phyloP scores from a whole-genome alignment of 2,329 filamentous ascomycete species.

The Pseudogymnoascus sp. region DNA sequence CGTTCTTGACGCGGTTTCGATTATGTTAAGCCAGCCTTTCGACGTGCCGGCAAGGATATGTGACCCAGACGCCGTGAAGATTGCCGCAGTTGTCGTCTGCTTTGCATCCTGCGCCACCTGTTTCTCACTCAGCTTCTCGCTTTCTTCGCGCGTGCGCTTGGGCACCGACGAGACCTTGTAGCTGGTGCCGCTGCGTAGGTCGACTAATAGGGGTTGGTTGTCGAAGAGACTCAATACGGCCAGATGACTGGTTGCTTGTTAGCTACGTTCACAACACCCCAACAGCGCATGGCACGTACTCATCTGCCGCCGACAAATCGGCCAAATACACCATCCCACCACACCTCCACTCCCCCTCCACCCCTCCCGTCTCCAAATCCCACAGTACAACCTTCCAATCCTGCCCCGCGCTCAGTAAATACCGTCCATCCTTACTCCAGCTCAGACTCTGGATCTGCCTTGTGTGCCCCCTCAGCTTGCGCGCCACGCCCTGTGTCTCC shows the following conservation, averaged over 20 bases:
- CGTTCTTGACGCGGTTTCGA: slow-evolving; percentile 69
- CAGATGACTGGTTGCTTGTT: slow-evolving; percentile 48
- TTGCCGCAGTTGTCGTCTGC: slow-evolving; percentile 85
- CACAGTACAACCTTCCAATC: slow-evolving; percentile 96
- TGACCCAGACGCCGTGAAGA: slow-evolving; percentile 77
- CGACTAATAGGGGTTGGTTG: slow-evolving; percentile 81
- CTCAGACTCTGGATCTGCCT: slow-evolving; percentile 89
- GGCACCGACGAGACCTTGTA: slow-evolving; percentile 75
- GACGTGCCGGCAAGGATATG: slow-evolving; percentile 90
- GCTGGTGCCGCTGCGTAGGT: slow-evolving; percentile 60
- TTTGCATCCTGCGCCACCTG: slow-evolving; percentile 87
- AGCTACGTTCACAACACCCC: neutral
- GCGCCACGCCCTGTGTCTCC: slow-evolving; percentile 92
- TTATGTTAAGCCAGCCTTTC: slow-evolving; percentile 94
- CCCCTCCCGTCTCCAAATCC: slow-evolving; percentile 67
- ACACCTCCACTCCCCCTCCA: slow-evolving; percentile 68
- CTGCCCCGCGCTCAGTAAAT: slow-evolving; percentile 74
- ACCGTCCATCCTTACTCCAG: slow-evolving; percentile 88
- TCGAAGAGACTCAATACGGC: slow-evolving; percentile 93
- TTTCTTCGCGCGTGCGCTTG: slow-evolving; percentile 61
- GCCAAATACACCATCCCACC: slow-evolving; percentile 92
- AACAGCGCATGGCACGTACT: slow-evolving; percentile 45
- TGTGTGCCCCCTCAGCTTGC: slow-evolving; percentile 87
- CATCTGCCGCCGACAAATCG: slow-evolving; percentile 84
- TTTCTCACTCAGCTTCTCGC: slow-evolving; percentile 67